phyloP scores from a whole-genome alignment of 1,284 basidiomycete genomes.

The Fomitopsis schrenkii region DNA sequence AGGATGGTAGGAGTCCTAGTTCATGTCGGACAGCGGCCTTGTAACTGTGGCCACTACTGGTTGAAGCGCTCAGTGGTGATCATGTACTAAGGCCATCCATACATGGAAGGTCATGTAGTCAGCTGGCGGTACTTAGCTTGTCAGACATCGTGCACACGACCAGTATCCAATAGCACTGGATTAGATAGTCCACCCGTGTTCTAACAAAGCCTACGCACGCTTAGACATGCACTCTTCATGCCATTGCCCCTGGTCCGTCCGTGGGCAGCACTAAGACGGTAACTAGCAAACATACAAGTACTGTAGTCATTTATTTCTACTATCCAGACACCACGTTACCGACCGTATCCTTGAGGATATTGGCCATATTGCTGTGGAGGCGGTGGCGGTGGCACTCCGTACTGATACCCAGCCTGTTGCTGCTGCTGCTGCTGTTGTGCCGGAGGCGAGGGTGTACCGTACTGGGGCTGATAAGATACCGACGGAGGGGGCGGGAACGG shows the following conservation, averaged over 20 bases:
- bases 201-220: too few relatives aligned
- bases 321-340: not conserved
- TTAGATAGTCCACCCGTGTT: not conserved
- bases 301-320: not conserved
- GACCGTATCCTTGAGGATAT: constrained; percentile 17
- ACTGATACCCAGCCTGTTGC: constrained; percentile 18
- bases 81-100: not conserved
- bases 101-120: not conserved
- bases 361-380: constrained; percentile 21
- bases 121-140: not conserved
- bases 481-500: constrained; percentile 31
- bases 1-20: not conserved
- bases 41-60: not conserved
- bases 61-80: not conserved
- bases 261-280: not conserved
- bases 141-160: not conserved
- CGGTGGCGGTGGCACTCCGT: constrained; percentile 24
- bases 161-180: not conserved
- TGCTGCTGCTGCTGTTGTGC: constrained; percentile 18
- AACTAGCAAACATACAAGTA: not conserved
- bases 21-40: not conserved
- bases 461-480: constrained; percentile 27
- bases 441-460: constrained; percentile 23
- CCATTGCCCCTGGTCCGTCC: too few relatives aligned
- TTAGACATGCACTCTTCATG: not conserved